Conservation (phyloP, 1,284 basidiomycete species). For the Boletus smithii region DNA sequence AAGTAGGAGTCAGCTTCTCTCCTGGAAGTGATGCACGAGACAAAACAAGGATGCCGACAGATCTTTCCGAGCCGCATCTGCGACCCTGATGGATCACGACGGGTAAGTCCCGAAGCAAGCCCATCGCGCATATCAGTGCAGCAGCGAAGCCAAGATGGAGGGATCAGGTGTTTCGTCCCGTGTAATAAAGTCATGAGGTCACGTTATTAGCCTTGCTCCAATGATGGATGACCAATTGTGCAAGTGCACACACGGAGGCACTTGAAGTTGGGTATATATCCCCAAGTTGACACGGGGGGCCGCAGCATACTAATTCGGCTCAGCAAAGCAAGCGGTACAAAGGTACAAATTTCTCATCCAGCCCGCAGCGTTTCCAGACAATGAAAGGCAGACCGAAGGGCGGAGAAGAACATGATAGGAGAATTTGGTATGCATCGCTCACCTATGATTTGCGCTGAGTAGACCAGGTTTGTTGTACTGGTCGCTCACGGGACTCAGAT, state of each 20-base stretch:
- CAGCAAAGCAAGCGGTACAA: not conserved
- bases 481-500: conserved; percentile 92
- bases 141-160: conserved; percentile 13
- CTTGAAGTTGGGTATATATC: not conserved
- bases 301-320: conserved; percentile 15
- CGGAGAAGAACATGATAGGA: not conserved
- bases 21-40: conserved; percentile 2
- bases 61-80: conserved; percentile 7
- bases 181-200: conserved; percentile 7
- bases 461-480: conserved; percentile 90
- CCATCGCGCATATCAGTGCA: conserved; percentile 12
- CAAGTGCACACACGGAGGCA: not conserved
- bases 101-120: conserved; percentile 9
- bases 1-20: conserved; percentile 18
- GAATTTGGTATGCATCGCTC: conserved; percentile 32
- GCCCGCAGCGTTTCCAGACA: conserved; percentile 1
- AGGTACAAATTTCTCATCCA: conserved; percentile 10
- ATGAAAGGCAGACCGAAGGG: conserved; percentile 1
- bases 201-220: conserved; percentile 5
- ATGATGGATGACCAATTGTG: conserved; percentile 3
- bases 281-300: conserved; percentile 20
- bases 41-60: conserved; percentile 7
- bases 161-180: conserved; percentile 10
- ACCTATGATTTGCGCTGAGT: conserved; percentile 78
- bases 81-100: conserved; percentile 11